These are phyloP conservation scores for Saccharata proteae DNA, from an alignment of 2,329 filamentous ascomycete genomes.

Conservation along the genomic window DNA sequence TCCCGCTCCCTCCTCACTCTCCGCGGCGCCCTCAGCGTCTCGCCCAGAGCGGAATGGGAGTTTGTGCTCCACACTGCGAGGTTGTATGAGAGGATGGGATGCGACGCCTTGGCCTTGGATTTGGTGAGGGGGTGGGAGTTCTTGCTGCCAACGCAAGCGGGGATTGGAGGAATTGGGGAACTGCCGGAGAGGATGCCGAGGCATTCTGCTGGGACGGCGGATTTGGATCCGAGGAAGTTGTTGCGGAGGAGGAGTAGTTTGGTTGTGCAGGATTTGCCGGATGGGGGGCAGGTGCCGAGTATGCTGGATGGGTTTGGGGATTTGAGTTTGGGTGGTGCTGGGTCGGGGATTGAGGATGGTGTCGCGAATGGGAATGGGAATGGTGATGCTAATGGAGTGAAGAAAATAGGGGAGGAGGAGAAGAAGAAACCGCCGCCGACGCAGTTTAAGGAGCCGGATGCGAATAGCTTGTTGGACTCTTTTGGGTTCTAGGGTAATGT, in stretches of 20 bases:
- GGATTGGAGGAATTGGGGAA: no score
- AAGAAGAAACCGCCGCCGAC: conserved; percentile 52
- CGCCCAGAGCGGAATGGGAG: conserved; percentile 69
- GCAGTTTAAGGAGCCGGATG: conserved; percentile 85
- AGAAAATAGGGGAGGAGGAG: conserved; percentile 31
- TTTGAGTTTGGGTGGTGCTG: conserved; percentile 11
- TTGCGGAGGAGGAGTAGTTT: conserved; percentile 62
- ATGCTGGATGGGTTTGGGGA: conserved; percentile 11
- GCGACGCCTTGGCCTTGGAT: conserved; percentile 78
- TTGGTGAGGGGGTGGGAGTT: conserved; percentile 70
- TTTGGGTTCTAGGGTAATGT: conserved; percentile 66
- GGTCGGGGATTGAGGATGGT: conserved; percentile 10
- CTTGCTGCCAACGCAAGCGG: conserved; percentile 28
- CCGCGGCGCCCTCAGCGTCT: conserved; percentile 70
- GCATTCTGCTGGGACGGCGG: conserved; percentile 7
- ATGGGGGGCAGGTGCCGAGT: conserved; percentile 15
- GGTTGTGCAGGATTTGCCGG: conserved; percentile 63
- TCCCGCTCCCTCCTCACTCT: conserved; percentile 73
- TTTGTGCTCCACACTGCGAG: conserved; percentile 79
- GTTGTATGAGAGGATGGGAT: conserved; percentile 83
- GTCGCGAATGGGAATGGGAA: conserved; percentile 9
- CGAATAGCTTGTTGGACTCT: conserved; percentile 74
- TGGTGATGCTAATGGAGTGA: conserved; percentile 16
- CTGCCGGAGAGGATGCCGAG: neutral
- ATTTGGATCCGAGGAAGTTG: conserved; percentile 52